phyloP scores from a whole-genome alignment of 768 basidiomycete genomes.

The Russula olivacea region DNA sequence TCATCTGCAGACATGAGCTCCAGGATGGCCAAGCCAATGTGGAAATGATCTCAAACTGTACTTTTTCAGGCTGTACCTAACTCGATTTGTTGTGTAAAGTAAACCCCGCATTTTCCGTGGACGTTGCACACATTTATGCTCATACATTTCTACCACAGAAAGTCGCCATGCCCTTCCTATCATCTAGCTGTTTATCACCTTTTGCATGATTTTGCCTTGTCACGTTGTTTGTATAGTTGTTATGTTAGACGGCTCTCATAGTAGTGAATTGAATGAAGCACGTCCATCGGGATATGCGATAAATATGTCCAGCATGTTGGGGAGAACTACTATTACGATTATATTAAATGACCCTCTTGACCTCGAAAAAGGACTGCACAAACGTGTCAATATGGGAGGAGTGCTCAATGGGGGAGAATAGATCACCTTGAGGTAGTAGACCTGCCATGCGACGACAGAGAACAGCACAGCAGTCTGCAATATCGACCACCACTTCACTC shows the following conservation, averaged over 20 bases:
- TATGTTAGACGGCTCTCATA: constrained; percentile 4
- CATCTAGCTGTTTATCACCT: constrained; percentile 14
- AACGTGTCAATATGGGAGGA: constrained; percentile 14
- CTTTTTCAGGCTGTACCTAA: neutral
- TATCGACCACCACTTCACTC: constrained; percentile 99
- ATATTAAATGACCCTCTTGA: constrained; percentile 76
- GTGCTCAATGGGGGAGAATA: constrained; percentile 6
- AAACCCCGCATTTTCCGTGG: neutral
- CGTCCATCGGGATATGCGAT: neutral
- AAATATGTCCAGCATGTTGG: constrained; percentile 6
- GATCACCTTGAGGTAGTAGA: constrained; percentile 89
- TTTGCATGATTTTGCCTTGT: constrained; percentile 10
- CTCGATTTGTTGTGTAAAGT: constrained; percentile 5
- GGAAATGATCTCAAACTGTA: constrained; percentile 41
- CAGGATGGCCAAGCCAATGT: constrained; percentile 43
- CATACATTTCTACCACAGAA: constrained; percentile 3
- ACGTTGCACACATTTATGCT: neutral
- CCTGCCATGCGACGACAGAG: constrained; percentile 91
- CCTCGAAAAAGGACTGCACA: constrained; percentile 78
- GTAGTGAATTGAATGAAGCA: neutral
- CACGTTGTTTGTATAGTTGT: constrained; percentile 22
- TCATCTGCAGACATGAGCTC: constrained; percentile 33
- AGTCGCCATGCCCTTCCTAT: constrained; percentile 7
- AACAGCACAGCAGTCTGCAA: constrained; percentile 83
- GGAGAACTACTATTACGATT: neutral